These are phyloP conservation scores for Ceratocystis ficicola DNA, from an alignment of 2,329 filamentous ascomycete species.

Conservation along the genomic window DNA sequence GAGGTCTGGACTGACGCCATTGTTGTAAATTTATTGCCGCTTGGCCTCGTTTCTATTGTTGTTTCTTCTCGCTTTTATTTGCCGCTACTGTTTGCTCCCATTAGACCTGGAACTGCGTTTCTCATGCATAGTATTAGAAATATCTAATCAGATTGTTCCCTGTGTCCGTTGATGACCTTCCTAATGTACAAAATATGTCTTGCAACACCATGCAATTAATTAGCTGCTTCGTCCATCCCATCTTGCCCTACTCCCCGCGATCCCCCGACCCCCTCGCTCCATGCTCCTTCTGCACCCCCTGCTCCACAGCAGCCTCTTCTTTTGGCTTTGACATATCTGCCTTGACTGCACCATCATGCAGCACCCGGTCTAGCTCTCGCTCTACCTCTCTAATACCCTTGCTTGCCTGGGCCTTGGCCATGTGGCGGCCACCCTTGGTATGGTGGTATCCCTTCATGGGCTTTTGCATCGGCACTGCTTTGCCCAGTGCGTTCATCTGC, in stretches of 20 bases:
- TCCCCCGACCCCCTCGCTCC: no score
- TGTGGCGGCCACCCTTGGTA: slow-evolving; percentile 21
- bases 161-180: background rate
- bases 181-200: slow-evolving; percentile 18
- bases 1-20: background rate
- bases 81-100: background rate
- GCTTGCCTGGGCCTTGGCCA: slow-evolving; percentile 18
- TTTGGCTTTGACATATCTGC: background rate
- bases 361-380: slow-evolving; percentile 17
- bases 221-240: background rate
- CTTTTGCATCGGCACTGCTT: slow-evolving; percentile 21
- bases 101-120: background rate
- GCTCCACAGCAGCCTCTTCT: background rate
- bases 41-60: background rate
- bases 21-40: background rate
- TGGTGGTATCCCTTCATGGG: slow-evolving; percentile 22
- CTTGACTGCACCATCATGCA: slow-evolving; percentile 18
- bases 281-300: background rate
- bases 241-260: no score
- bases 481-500: slow-evolving; percentile 21
- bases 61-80: background rate
- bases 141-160: background rate
- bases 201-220: slow-evolving; percentile 16
- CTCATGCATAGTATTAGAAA: slow-evolving; percentile 3
- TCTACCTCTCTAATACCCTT: slow-evolving; percentile 16